Evolutionary conservation across 2,329 filamentous ascomycete species (phyloP), one percentile per base, ranked within the genome.

Genomic region (Alternaria sp.): DNA sequence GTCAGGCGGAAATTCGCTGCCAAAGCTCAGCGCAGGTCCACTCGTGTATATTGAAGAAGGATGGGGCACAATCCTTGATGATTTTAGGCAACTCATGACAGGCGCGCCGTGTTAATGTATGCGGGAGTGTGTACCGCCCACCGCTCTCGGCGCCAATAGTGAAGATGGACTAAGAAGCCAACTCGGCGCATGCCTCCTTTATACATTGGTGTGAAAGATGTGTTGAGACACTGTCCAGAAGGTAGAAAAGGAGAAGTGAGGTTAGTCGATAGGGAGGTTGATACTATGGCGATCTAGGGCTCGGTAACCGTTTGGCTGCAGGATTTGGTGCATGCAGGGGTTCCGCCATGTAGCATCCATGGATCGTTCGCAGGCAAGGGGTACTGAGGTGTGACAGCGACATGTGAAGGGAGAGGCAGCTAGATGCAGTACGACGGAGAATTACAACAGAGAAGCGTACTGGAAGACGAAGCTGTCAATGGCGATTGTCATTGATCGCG

Each of bases 141-240:
- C 49, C 49, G 49, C 38, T 7, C 52, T 47, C 30, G 52, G 52
- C 52, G 52, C 30, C 32, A 36, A 43, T 47, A 20, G 52, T 24
- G 5, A 54, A 26, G 22, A 38, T 54, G 42, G 16, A 54, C 42
- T 22, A 16, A 42, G 11, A 16, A 24, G 11, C 22, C 39, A 14
- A 22, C 12, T 24, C 39, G 2, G 11, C 14, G 39, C 39, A 42
- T 24, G 5, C 22, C 39, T 24, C 39, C 14, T 11, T 3, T 24
- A 7, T 14, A 41, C 39, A 42, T 20, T 20, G 20, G 39, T 14
- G 20, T 2, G 7, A 12, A 2, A 5, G 20, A 24, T 22, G 20
- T n/a, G 32, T n/a, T 8, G 32, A 38, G 46, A 36, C 22, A 5
- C n/a, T 36, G 14, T 49, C 3, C 24, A 1, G 20, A 2, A 2